Conservation (phyloP, 2,329 filamentous ascomycete genomes). For the Colletotrichum tamarilloi region DNA sequence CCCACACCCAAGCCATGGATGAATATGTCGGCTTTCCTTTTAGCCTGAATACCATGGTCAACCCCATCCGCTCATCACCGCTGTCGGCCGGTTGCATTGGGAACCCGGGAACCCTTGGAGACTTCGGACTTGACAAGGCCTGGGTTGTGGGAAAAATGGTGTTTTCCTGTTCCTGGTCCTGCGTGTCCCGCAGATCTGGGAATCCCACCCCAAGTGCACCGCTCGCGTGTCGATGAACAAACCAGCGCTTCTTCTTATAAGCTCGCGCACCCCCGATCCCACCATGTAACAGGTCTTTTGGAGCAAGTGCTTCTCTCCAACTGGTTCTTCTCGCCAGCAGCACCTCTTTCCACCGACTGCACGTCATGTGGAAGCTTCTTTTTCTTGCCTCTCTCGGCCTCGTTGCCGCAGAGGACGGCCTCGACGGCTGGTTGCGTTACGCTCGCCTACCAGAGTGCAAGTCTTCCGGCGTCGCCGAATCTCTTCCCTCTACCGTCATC, state of each 20-base stretch:
- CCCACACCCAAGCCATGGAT: slow-evolving; percentile 20
- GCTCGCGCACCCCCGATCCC: background rate
- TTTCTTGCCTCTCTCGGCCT: slow-evolving; percentile 46
- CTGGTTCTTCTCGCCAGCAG: slow-evolving; percentile 6
- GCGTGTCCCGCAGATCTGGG: slow-evolving; percentile 15
- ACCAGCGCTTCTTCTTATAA: slow-evolving; percentile 13
- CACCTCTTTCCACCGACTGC: background rate
- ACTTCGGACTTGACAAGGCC: background rate
- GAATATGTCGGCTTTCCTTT: slow-evolving; percentile 24
- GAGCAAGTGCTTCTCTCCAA: slow-evolving; percentile 23
- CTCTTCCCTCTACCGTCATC: slow-evolving; percentile 60
- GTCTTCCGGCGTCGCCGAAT: slow-evolving; percentile 46
- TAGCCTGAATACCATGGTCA: slow-evolving; percentile 29
- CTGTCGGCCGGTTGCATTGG: background rate
- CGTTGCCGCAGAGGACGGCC: slow-evolving; percentile 67
- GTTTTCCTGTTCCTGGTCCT: slow-evolving; percentile 6
- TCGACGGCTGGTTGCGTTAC: slow-evolving; percentile 74
- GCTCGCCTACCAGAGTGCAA: slow-evolving; percentile 55
- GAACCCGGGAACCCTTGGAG: background rate
- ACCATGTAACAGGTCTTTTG: background rate
- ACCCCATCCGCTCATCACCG: background rate
- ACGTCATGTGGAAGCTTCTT: slow-evolving; percentile 42
- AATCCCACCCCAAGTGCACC: background rate
- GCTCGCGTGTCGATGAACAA: background rate
- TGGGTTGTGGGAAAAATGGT: background rate